Conservation (phyloP, 306 rosid genomes). For the Lablab purpureus region DNA sequence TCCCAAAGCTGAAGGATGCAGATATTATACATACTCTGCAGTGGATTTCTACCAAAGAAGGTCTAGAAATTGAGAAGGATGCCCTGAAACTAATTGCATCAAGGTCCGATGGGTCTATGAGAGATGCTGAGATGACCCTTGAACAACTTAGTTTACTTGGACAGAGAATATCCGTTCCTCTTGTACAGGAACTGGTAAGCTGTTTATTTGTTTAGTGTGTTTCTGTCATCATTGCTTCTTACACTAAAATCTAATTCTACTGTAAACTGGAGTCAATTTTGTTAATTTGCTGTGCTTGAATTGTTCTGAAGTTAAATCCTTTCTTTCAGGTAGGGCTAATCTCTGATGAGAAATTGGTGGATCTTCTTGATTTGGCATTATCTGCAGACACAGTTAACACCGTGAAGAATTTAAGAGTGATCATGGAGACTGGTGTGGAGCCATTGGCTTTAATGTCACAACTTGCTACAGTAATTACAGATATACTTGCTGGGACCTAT, state of each 20-base stretch:
- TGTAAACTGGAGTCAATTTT: constrained; percentile 36
- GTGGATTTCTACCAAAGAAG: constrained; percentile 83
- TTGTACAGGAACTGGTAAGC: constrained; percentile 94
- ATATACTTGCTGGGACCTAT: constrained; percentile 94
- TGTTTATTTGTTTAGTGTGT: constrained; percentile 15
- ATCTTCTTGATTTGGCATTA: constrained; percentile 96
- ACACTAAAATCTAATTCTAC: constrained; percentile 26
- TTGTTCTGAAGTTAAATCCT: constrained; percentile 43
- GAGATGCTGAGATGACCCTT: constrained; percentile 99
- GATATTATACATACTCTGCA: constrained; percentile 84
- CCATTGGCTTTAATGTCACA: constrained; percentile 97
- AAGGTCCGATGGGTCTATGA: constrained; percentile 93
- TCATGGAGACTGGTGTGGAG: constrained; percentile 97
- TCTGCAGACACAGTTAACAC: constrained; percentile 98
- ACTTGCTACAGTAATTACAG: constrained; percentile 95
- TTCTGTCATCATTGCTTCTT: constrained; percentile 38
- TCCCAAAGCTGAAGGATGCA: constrained; percentile 93
- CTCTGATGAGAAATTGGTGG: constrained; percentile 95
- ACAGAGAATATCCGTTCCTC: constrained; percentile 88
- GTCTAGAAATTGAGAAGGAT: constrained; percentile 90
- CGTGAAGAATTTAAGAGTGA: constrained; percentile 87
- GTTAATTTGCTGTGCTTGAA: constrained; percentile 32
- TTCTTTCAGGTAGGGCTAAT: constrained; percentile 92
- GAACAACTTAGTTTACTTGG: constrained; percentile 99
- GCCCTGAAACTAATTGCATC: constrained; percentile 96